Percentiles rank a stretch among this genome's conserved stretches.
Conservation (phyloP, 2,329 filamentous ascomycete genomes). For the Aspergillus luchuensis region DNA sequence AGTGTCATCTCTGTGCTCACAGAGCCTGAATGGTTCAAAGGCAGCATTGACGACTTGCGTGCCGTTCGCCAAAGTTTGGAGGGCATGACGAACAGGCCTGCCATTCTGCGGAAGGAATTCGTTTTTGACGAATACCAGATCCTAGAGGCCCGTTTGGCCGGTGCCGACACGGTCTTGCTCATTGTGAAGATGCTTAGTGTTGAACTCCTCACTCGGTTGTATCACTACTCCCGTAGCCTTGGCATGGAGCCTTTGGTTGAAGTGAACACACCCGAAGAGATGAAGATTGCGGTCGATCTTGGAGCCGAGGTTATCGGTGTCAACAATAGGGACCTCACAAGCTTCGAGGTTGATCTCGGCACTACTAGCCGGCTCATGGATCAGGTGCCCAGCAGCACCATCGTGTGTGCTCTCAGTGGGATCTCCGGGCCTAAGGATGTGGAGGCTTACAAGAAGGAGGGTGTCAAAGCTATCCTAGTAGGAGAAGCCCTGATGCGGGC, state of each 20-base stretch:
- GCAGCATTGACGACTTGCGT: constrained; percentile 89
- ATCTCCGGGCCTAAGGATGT: constrained; percentile 91
- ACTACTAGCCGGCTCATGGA: constrained; percentile 87
- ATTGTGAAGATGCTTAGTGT: constrained; percentile 97
- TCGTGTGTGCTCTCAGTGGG: constrained; percentile 91
- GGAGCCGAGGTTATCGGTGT: constrained; percentile 92
- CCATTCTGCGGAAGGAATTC: constrained; percentile 92
- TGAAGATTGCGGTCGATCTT: constrained; percentile 80
- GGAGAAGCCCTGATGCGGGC: constrained; percentile 96
- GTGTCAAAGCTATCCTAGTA: constrained; percentile 89
- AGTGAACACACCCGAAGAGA: constrained; percentile 92
- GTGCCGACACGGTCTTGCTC: constrained; percentile 89
- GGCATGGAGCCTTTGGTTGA: constrained; percentile 98
- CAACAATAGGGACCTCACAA: constrained; percentile 95
- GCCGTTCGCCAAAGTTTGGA: constrained; percentile 86
- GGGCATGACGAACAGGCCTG: constrained; percentile 88
- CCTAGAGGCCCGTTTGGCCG: constrained; percentile 85
- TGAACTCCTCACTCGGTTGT: constrained; percentile 72
- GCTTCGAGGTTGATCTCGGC: constrained; percentile 92
- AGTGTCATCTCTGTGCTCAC: constrained; percentile 98
- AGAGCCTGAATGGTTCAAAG: constrained; percentile 99
- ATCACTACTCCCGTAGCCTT: constrained; percentile 82
- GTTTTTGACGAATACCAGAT: constrained; percentile 99
- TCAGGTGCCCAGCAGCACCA: constrained; percentile 80
- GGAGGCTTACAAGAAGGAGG: constrained; percentile 80